Conservation (phyloP, 2,329 filamentous ascomycete genomes). For the Pezicula radicicola region DNA sequence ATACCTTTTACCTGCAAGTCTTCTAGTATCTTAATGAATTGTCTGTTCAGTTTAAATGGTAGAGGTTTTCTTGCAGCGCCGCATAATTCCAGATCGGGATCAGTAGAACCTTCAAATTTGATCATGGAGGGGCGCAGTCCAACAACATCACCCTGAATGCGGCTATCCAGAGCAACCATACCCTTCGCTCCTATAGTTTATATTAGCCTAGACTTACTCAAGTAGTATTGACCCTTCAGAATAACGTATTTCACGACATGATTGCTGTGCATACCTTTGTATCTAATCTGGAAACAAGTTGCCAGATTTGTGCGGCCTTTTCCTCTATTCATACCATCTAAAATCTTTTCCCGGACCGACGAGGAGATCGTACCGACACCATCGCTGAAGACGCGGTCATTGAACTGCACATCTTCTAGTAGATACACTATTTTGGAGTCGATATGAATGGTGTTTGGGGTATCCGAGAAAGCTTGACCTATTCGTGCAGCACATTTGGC, state of each 20-base stretch:
- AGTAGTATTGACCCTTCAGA: neutral
- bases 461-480: slow-evolving; percentile 72
- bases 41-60: slow-evolving; percentile 70
- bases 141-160: slow-evolving; percentile 55
- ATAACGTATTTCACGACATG: neutral
- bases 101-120: slow-evolving; percentile 64
- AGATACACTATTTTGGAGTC: slow-evolving; percentile 24
- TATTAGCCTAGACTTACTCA: slow-evolving; percentile 1
- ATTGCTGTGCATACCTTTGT: slow-evolving; percentile 43
- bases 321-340: slow-evolving; percentile 43
- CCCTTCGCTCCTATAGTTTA: slow-evolving; percentile 61
- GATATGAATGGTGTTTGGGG: slow-evolving; percentile 58
- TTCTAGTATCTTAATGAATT: slow-evolving; percentile 82
- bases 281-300: slow-evolving; percentile 73
- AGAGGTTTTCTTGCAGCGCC: slow-evolving; percentile 66
- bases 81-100: slow-evolving; percentile 65
- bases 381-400: slow-evolving; percentile 68
- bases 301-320: slow-evolving; percentile 43
- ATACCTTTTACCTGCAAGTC: slow-evolving; percentile 59
- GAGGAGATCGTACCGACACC: slow-evolving; percentile 73
- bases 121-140: slow-evolving; percentile 71
- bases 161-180: slow-evolving; percentile 68
- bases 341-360: slow-evolving; percentile 57
- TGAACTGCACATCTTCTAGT: slow-evolving; percentile 51
- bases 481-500: slow-evolving; percentile 58